phyloP scores from a whole-genome alignment of 495 filamentous ascomycete species.

The Aspergillus leporis region DNA sequence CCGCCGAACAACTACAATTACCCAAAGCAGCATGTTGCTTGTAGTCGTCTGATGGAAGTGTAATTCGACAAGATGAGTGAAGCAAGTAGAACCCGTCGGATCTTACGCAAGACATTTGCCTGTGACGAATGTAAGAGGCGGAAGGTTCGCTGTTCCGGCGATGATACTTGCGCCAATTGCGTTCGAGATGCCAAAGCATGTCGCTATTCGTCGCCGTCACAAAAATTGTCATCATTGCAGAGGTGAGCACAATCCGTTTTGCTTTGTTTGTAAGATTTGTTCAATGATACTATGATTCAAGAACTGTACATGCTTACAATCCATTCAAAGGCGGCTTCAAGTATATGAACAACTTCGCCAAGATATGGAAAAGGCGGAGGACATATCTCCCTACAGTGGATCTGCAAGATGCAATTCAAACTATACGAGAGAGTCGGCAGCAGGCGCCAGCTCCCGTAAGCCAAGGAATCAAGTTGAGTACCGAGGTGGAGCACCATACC shows the following conservation, averaged over 20 bases:
- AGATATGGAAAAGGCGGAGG: constrained; percentile 20
- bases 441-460: not conserved
- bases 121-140: constrained; percentile 25
- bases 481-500: constrained; percentile 17
- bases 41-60: not conserved
- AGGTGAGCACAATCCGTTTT: constrained; percentile 8
- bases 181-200: constrained; percentile 20
- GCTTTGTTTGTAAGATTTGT: not conserved
- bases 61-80: not conserved
- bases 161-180: constrained; percentile 23
- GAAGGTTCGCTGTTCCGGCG: constrained; percentile 26
- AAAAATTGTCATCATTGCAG: constrained; percentile 16
- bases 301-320: not conserved
- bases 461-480: not conserved
- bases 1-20: not conserved
- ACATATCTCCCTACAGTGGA: constrained; percentile 21
- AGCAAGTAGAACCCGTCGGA: not conserved
- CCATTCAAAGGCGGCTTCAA: constrained; percentile 16
- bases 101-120: constrained; percentile 23
- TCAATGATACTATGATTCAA: not conserved
- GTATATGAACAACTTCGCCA: constrained; percentile 11
- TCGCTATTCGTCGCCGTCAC: constrained; percentile 23
- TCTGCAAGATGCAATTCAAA: constrained; percentile 20
- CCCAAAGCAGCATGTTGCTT: not conserved
- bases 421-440: constrained; percentile 5